Percentiles rank a stretch among this genome's conserved stretches.
These are phyloP conservation scores for Phytophthora cryptogea DNA, from an alignment of 352 stramenopile genomes.

Conservation along the genomic window DNA sequence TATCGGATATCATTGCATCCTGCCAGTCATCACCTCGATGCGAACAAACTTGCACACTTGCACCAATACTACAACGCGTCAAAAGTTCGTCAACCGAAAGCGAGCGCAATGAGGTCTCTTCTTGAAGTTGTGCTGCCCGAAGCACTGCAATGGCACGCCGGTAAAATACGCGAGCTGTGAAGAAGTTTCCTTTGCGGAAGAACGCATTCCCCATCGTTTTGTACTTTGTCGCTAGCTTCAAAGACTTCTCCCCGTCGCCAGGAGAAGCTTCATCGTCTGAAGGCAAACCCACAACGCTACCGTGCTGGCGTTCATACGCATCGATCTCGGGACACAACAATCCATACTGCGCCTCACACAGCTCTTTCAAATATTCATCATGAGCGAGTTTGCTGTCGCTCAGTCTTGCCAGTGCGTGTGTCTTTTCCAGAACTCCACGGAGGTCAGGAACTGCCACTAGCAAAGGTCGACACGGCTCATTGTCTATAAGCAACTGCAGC, in stretches of 20 bases:
- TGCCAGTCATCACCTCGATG: slow-evolving; percentile 30
- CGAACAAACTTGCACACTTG: slow-evolving; percentile 55
- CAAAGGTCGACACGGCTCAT: slow-evolving; percentile 21
- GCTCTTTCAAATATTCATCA: slow-evolving; percentile 51
- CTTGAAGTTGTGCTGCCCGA: slow-evolving; percentile 44
- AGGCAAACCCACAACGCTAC: slow-evolving; percentile 60
- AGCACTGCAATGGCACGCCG: slow-evolving; percentile 59
- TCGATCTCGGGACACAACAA: slow-evolving; percentile 58
- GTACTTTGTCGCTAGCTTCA: slow-evolving; percentile 37
- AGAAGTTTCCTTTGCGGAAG: slow-evolving; percentile 66
- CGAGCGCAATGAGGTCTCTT: slow-evolving; percentile 43
- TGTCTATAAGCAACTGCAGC: slow-evolving; percentile 66
- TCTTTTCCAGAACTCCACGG: slow-evolving; percentile 63
- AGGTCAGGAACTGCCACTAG: slow-evolving; percentile 50
- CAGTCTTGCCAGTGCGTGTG: slow-evolving; percentile 35
- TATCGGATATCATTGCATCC: slow-evolving; percentile 69
- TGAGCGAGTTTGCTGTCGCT: slow-evolving; percentile 38
- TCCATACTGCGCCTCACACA: slow-evolving; percentile 47
- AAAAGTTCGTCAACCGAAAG: slow-evolving; percentile 41
- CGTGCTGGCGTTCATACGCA: slow-evolving; percentile 43
- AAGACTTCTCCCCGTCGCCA: slow-evolving; percentile 10
- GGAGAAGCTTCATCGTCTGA: slow-evolving; percentile 19
- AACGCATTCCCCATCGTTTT: slow-evolving; percentile 66
- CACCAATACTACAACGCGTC: slow-evolving; percentile 49
- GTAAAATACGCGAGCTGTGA: slow-evolving; percentile 65